Conservation (phyloP, 768 basidiomycete genomes). For the Boletus subcaerulescens region DNA sequence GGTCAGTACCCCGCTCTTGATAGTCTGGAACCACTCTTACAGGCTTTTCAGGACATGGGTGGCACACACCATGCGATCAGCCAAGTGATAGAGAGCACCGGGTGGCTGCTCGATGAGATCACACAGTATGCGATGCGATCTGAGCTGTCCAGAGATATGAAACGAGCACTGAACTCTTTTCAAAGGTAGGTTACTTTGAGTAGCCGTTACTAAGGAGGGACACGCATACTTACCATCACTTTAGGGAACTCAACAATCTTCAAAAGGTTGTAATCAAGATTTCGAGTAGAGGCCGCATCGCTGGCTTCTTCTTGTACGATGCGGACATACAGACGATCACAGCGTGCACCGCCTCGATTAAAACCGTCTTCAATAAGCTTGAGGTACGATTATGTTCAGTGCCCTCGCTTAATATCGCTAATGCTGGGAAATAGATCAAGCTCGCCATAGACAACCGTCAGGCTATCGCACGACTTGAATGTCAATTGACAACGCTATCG, state of each 20-base stretch:
- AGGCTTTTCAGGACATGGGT: constrained; percentile 3
- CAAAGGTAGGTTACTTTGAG: background rate
- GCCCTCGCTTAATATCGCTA: background rate
- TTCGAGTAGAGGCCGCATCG: background rate
- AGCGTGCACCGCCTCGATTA: constrained; percentile 12
- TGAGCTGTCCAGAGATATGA: constrained; percentile 1
- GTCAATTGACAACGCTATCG: background rate
- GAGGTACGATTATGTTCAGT: background rate
- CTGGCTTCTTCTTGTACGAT: constrained; percentile 1
- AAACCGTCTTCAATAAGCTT: constrained; percentile 1
- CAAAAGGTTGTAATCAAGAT: constrained; percentile 8
- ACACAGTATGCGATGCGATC: background rate
- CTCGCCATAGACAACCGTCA: constrained; percentile 10
- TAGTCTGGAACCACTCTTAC: background rate
- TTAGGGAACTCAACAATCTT: constrained; percentile 11
- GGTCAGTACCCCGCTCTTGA: background rate
- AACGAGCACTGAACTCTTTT: background rate
- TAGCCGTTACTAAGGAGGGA: too few relatives aligned
- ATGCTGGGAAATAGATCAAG: constrained; percentile 7
- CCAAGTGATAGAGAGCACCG: constrained; percentile 13
- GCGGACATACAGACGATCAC: constrained; percentile 7
- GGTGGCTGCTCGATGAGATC: constrained; percentile 15
- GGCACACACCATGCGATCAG: background rate
- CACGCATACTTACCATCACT: background rate
- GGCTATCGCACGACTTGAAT: constrained; percentile 8